Evolutionary conservation across 495 filamentous ascomycete species (phyloP).

Genomic region (Penicillium goetzii): DNA sequence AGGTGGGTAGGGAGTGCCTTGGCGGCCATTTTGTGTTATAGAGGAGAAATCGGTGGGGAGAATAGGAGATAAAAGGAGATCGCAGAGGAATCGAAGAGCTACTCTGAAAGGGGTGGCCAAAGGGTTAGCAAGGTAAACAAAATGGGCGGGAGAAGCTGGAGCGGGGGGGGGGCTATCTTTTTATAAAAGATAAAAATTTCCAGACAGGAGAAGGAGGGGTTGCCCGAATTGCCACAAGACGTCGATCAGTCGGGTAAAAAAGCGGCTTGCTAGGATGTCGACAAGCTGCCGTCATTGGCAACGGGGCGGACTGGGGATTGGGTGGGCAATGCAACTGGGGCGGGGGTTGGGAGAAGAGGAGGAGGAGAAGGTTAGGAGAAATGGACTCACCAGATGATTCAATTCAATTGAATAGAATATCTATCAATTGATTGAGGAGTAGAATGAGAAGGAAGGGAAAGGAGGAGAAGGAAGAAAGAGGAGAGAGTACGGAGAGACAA

Average conservation of each 20-base stretch:
- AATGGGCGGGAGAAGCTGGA: not conserved
- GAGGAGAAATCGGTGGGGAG: constrained; percentile 12
- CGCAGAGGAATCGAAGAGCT: not conserved
- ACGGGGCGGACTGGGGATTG: constrained; percentile 10
- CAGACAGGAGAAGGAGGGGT: constrained; percentile 26
- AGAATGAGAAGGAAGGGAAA: not conserved
- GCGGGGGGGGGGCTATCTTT: constrained; percentile 6
- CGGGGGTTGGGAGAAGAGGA: not conserved
- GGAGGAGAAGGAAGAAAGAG: constrained; percentile 8
- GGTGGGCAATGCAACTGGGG: constrained; percentile 10
- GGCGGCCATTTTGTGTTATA: constrained; percentile 63
- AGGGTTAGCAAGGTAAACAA: constrained; percentile 2
- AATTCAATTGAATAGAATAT: constrained; percentile 8
- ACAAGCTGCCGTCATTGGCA: constrained; percentile 45
- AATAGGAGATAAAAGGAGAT: constrained; percentile 10
- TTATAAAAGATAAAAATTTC: constrained; percentile 3
- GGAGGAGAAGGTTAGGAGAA: not conserved
- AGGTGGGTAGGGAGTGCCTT: constrained; percentile 80
- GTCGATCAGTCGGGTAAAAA: constrained; percentile 34
- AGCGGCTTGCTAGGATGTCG: constrained; percentile 30
- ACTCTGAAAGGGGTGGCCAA: constrained; percentile 2
- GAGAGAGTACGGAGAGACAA: constrained; percentile 13
- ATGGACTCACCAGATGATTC: constrained; percentile 3
- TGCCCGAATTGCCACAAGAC: constrained; percentile 37
- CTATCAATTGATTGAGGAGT: constrained; percentile 11